Conservation (phyloP, 1,284 basidiomycete genomes). For the Coriolopsis trogii region DNA sequence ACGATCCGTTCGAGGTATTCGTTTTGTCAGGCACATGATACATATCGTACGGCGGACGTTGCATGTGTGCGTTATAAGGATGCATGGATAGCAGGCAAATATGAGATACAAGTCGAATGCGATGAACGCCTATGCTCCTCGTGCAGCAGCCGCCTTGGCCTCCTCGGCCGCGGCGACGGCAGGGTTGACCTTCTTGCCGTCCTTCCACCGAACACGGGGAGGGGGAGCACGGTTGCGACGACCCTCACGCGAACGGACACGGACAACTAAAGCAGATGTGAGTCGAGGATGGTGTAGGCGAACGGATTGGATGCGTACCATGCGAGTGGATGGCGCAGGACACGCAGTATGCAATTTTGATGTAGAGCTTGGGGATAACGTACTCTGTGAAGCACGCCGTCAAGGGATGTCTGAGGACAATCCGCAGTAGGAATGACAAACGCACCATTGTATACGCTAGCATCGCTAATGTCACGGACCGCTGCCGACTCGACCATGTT, state of each 20-base stretch:
- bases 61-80: slow-evolving; percentile 14
- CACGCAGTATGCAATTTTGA: slow-evolving; percentile 99
- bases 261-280: slow-evolving; percentile 67
- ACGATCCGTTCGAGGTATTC: too few relatives aligned
- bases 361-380: slow-evolving; percentile 96
- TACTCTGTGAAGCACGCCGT: slow-evolving; percentile 70
- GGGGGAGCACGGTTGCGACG: slow-evolving; percentile 97
- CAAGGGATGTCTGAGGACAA: neutral
- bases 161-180: slow-evolving; percentile 63
- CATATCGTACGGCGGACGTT: neutral
- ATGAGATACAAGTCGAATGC: slow-evolving; percentile 22
- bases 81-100: slow-evolving; percentile 23
- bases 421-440: slow-evolving; percentile 12
- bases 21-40: too few relatives aligned
- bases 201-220: slow-evolving; percentile 96
- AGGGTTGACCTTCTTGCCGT: slow-evolving; percentile 92
- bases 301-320: slow-evolving; percentile 51
- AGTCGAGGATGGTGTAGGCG: neutral
- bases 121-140: slow-evolving; percentile 31
- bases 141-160: slow-evolving; percentile 41
- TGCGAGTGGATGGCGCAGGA: slow-evolving; percentile 99
- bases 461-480: slow-evolving; percentile 96
- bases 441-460: slow-evolving; percentile 91
- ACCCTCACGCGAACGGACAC: slow-evolving; percentile 91
- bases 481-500: slow-evolving; percentile 99